phyloP scores from a whole-genome alignment of 2,329 filamentous ascomycete genomes.

The Byssochlamys sp. region DNA sequence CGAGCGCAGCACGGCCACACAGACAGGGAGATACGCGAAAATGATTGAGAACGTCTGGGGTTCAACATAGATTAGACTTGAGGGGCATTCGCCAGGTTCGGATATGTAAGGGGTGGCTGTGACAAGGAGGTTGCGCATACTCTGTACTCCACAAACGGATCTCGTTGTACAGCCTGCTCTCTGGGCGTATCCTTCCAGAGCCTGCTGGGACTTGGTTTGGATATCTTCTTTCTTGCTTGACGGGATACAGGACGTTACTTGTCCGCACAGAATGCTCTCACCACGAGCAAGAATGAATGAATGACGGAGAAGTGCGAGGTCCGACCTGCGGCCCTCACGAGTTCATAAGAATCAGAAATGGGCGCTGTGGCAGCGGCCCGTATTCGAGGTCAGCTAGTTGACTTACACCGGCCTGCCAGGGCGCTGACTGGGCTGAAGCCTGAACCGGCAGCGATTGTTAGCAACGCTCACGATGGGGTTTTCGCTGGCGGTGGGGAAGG shows the following conservation, averaged over 20 bases:
- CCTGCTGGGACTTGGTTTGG: not conserved
- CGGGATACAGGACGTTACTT: not conserved
- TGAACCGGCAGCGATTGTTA: not conserved
- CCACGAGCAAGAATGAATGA: not conserved
- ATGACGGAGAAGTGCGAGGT: not conserved
- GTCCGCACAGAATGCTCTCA: not conserved
- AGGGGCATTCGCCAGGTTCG: not conserved
- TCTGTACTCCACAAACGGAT: not conserved
- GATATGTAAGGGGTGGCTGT: not conserved
- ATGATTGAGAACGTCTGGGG: not conserved
- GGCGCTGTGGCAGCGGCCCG: not conserved
- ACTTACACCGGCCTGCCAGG: not conserved
- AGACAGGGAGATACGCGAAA: not conserved
- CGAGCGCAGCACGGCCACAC: not conserved
- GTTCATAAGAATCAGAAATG: not conserved
- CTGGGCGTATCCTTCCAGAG: not conserved
- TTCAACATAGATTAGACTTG: not conserved
- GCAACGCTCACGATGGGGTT: not conserved
- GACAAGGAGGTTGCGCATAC: not conserved
- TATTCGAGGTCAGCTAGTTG: not conserved
- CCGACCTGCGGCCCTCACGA: not conserved
- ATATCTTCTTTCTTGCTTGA: not conserved
- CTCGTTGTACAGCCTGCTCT: not conserved
- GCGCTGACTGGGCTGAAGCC: not conserved
- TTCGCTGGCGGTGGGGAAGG: not conserved